phyloP scores from a whole-genome alignment of 1,284 basidiomycete species.

The Trichosporon sp. region DNA sequence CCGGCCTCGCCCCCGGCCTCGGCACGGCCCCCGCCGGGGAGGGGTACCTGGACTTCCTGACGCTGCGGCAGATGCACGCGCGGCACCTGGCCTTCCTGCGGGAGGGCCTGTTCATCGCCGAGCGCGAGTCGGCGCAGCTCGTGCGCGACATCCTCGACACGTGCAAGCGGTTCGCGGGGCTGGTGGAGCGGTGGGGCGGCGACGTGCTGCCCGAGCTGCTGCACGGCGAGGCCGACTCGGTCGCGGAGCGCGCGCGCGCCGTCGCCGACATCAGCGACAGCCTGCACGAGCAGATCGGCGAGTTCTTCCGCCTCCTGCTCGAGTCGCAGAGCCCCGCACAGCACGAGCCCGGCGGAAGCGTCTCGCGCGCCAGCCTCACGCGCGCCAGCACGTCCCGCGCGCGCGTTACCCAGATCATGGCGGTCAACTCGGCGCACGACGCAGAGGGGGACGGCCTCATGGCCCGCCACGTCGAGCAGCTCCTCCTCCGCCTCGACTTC shows the following conservation, averaged over 20 bases:
- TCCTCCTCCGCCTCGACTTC: conserved; percentile 77
- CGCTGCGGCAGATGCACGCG: conserved; percentile 69
- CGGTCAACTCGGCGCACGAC: conserved; percentile 36
- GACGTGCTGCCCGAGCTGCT: conserved; percentile 78
- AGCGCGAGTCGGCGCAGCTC: conserved; percentile 60
- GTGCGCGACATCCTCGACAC: conserved; percentile 69
- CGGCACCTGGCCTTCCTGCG: conserved; percentile 74
- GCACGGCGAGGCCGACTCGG: conserved; percentile 61
- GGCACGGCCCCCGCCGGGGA: too few species aligned
- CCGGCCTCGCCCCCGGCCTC: background rate
- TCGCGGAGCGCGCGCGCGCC: conserved; percentile 34
- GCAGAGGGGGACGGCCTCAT: conserved; percentile 49
- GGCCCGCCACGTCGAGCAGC: conserved; percentile 73
- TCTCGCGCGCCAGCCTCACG: conserved; percentile 19
- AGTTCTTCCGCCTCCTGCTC: conserved; percentile 63
- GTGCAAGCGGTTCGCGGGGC: conserved; percentile 75
- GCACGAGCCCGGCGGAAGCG: background rate
- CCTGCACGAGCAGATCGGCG: conserved; percentile 69
- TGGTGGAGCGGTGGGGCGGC: conserved; percentile 86
- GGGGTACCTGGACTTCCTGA: conserved; percentile 69
- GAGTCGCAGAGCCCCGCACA: conserved; percentile 59
- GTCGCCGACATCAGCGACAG: conserved; percentile 67
- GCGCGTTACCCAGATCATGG: background rate
- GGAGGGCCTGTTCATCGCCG: conserved; percentile 72
- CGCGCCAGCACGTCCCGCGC: background rate